Evolutionary conservation across 768 basidiomycete species (phyloP).

Genomic region (Lentinula edodes): DNA sequence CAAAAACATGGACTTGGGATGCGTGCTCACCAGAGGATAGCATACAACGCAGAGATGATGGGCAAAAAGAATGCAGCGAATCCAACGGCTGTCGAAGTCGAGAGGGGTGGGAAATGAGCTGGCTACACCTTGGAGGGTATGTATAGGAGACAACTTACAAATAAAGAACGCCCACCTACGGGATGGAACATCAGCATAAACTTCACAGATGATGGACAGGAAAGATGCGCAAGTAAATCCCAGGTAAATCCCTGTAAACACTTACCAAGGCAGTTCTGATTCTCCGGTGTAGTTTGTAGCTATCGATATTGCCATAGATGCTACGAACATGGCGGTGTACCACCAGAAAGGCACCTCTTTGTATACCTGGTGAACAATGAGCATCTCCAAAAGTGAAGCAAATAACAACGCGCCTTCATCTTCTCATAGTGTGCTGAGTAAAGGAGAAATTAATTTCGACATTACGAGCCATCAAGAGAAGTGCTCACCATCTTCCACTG

Average conservation of each 20-base stretch:
- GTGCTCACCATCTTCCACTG: slow-evolving; percentile 5
- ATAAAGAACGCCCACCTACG: slow-evolving; percentile 14
- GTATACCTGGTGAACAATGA: not conserved
- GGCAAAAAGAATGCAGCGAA: slow-evolving; percentile 11
- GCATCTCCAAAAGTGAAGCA: not conserved
- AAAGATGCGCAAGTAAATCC: too few species aligned
- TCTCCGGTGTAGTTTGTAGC: slow-evolving; percentile 4
- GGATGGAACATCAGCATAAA: too few species aligned
- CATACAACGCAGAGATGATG: slow-evolving; percentile 9
- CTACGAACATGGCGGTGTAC: slow-evolving; percentile 20
- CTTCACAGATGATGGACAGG: too few species aligned
- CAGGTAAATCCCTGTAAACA: too few species aligned
- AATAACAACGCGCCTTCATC: slow-evolving; percentile 27
- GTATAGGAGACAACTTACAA: not conserved
- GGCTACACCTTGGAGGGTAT: not conserved
- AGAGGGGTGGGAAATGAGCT: too few species aligned
- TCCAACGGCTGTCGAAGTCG: slow-evolving; percentile 7
- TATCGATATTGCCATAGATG: slow-evolving; percentile 3
- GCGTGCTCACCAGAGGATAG: slow-evolving; percentile 9
- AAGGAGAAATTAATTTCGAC: not conserved
- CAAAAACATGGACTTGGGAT: not conserved
- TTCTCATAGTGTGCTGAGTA: slow-evolving; percentile 19
- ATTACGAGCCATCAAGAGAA: not conserved
- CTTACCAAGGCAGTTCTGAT: slow-evolving; percentile 8
- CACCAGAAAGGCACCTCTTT: slow-evolving; percentile 36